Conservation (phyloP, 805 yeast genomes). For the Candida mattraensis region DNA sequence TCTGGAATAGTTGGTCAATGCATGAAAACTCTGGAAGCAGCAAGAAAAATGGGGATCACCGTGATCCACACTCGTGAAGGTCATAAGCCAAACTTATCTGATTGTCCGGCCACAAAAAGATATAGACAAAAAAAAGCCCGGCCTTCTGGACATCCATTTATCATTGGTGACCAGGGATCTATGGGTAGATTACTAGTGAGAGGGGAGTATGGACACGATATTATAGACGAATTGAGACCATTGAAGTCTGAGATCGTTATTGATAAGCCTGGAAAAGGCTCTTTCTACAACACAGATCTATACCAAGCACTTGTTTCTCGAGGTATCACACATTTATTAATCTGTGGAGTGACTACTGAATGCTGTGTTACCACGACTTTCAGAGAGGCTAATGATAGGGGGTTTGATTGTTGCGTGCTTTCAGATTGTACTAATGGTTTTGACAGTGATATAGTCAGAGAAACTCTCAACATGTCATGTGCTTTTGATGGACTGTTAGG, state of each 20-base stretch:
- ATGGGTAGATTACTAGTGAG: slow-evolving; percentile 33
- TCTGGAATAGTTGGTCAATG: slow-evolving; percentile 27
- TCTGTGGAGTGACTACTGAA: slow-evolving; percentile 36
- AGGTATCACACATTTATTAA: slow-evolving; percentile 30
- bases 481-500: slow-evolving; percentile 22
- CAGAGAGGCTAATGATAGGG: slow-evolving; percentile 35
- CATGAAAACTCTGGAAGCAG: slow-evolving; percentile 22
- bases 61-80: slow-evolving; percentile 36
- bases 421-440: slow-evolving; percentile 20
- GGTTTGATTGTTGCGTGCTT: slow-evolving; percentile 29
- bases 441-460: slow-evolving; percentile 12
- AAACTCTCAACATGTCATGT: slow-evolving; percentile 15
- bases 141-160: slow-evolving; percentile 15
- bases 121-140: slow-evolving; percentile 26
- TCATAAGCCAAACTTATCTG: slow-evolving; percentile 29
- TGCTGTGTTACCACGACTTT: slow-evolving; percentile 36
- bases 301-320: slow-evolving; percentile 28
- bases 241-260: slow-evolving; percentile 26
- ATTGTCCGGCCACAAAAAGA: slow-evolving; percentile 30
- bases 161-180: slow-evolving; percentile 33
- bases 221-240: slow-evolving; percentile 32
- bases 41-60: slow-evolving; percentile 29
- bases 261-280: slow-evolving; percentile 36
- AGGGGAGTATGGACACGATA: slow-evolving; percentile 35
- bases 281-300: slow-evolving; percentile 33